Conservation (phyloP, 2,329 filamentous ascomycete genomes). For the Aspergillus pseudotamarii region DNA sequence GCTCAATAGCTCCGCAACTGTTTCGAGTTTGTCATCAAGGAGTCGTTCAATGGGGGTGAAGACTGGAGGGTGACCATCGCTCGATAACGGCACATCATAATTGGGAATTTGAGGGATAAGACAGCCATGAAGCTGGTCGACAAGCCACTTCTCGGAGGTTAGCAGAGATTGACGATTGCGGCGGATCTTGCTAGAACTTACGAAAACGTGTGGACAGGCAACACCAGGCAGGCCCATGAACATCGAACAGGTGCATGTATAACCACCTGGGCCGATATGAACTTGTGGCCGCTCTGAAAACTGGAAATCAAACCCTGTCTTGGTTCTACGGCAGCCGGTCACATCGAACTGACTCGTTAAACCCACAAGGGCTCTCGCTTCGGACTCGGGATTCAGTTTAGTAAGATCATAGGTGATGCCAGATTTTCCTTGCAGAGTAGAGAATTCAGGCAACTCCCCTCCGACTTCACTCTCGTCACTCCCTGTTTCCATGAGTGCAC, state of each 20-base stretch:
- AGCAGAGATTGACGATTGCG: slow-evolving; percentile 9
- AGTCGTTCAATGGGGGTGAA: slow-evolving; percentile 36
- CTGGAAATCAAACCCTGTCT: slow-evolving; percentile 41
- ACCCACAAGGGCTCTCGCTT: slow-evolving; percentile 37
- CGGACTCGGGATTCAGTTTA: slow-evolving; percentile 32
- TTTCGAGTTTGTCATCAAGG: slow-evolving; percentile 35
- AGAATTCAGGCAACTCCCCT: slow-evolving; percentile 21
- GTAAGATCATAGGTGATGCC: slow-evolving; percentile 41
- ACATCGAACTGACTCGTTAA: slow-evolving; percentile 38
- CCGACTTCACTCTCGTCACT: slow-evolving; percentile 21
- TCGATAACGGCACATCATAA: slow-evolving; percentile 33
- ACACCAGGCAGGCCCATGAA: slow-evolving; percentile 32
- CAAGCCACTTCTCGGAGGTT: slow-evolving; percentile 40
- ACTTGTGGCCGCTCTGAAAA: slow-evolving; percentile 39
- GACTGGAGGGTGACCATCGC: slow-evolving; percentile 34
- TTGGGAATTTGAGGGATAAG: slow-evolving; percentile 33
- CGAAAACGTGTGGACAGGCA: slow-evolving; percentile 48
- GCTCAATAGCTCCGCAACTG: slow-evolving; percentile 34
- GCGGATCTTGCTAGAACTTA: slow-evolving; percentile 26
- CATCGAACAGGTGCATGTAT: slow-evolving; percentile 41
- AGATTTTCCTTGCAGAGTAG: slow-evolving; percentile 32
- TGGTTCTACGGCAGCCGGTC: slow-evolving; percentile 34
- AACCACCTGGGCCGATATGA: slow-evolving; percentile 31
- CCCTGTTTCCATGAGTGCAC: slow-evolving; percentile 13
- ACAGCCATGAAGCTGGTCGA: slow-evolving; percentile 43